Conservation (phyloP, 441 rosid genomes). For the Daphne laureola region DNA sequence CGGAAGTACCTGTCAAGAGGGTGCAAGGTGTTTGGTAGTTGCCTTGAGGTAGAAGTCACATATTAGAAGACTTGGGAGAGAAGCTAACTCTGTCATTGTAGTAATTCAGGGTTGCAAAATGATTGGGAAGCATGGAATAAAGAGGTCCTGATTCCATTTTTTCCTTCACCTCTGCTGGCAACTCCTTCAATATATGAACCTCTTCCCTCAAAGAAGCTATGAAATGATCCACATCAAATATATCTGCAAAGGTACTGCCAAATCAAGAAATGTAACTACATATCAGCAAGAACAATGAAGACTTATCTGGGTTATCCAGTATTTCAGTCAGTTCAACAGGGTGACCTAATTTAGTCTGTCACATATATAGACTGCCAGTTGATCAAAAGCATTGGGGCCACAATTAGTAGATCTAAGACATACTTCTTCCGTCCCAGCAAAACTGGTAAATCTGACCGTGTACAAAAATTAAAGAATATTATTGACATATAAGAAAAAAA, state of each 20-base stretch:
- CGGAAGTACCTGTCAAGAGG: conserved; percentile 48
- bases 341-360: too few species aligned
- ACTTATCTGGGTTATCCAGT: background rate
- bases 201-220: conserved; percentile 55
- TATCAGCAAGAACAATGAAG: background rate
- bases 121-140: conserved; percentile 43
- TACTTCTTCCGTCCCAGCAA: too few species aligned
- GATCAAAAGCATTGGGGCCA: background rate
- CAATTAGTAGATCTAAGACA: too few species aligned
- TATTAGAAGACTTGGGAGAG: conserved; percentile 2
- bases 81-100: conserved; percentile 22
- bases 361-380: too few species aligned
- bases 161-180: conserved; percentile 51
- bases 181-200: conserved; percentile 50
- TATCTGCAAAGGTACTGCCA: conserved; percentile 54
- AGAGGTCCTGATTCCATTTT: conserved; percentile 38
- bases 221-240: conserved; percentile 60
- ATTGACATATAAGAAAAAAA: too few species aligned
- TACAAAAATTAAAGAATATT: too few species aligned
- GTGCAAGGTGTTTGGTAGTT: too few species aligned
- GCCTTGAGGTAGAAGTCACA: background rate
- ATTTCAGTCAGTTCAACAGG: too few species aligned
- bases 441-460: too few species aligned
- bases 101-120: conserved; percentile 57
- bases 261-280: background rate